These are phyloP conservation scores for Stemphylium beticola DNA, from an alignment of 2,329 filamentous ascomycete species.

Conservation along the genomic window DNA sequence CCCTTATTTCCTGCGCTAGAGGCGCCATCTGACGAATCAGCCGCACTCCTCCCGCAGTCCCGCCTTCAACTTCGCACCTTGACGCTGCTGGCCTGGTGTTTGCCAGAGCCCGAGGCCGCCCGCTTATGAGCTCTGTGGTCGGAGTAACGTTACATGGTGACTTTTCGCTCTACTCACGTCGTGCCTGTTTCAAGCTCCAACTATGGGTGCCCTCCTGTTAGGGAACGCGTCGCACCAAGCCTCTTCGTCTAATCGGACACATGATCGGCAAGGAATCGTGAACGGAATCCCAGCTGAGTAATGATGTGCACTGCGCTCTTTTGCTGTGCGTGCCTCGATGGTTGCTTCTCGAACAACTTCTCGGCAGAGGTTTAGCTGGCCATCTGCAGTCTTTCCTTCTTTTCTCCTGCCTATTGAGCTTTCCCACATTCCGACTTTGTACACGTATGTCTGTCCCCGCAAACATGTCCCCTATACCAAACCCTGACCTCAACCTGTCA, in stretches of 20 bases:
- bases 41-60: slow-evolving; percentile 2
- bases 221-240: slow-evolving; percentile 8
- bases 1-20: slow-evolving; percentile 14
- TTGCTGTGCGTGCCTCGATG: slow-evolving; percentile 5
- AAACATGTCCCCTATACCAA: background rate
- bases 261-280: slow-evolving; percentile 14
- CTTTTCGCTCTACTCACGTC: background rate
- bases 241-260: background rate
- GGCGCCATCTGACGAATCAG: slow-evolving; percentile 12
- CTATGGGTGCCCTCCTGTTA: slow-evolving; percentile 3
- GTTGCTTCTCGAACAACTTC: background rate
- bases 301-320: slow-evolving; percentile 11
- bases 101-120: background rate
- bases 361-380: background rate
- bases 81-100: background rate
- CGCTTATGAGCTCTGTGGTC: background rate
- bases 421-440: background rate
- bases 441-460: background rate
- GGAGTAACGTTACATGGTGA: slow-evolving; percentile 23
- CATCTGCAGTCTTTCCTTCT: background rate
- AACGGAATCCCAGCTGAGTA: slow-evolving; percentile 6
- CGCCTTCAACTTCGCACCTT: slow-evolving; percentile 1
- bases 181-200: background rate
- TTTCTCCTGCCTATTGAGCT: background rate
- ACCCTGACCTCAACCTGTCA: background rate